phyloP scores from a whole-genome alignment of 2,329 filamentous ascomycete genomes.

The Thielaviopsis euricoi region DNA sequence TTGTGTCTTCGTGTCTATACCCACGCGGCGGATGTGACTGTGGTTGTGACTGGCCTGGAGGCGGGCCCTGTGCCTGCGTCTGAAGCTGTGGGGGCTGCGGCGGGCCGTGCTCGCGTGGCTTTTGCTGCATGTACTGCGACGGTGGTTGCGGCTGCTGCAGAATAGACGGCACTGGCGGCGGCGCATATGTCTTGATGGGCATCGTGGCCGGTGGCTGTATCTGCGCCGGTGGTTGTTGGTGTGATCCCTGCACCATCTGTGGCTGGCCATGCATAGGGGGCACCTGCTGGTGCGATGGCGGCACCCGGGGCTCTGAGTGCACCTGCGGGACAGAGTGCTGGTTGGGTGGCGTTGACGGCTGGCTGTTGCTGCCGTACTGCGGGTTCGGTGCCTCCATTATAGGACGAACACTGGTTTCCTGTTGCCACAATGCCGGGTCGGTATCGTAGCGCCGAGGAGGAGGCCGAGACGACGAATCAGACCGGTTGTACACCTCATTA shows the following conservation, averaged over 20 bases:
- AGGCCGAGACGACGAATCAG: conserved; percentile 38
- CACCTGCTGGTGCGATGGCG: conserved; percentile 8
- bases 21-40: conserved; percentile 4
- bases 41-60: conserved; percentile 1
- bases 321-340: conserved; percentile 10
- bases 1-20: conserved; percentile 6
- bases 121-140: conserved; percentile 4
- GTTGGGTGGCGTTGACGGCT: conserved; percentile 11
- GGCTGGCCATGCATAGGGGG: conserved; percentile 3
- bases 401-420: conserved; percentile 69
- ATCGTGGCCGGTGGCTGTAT: background rate
- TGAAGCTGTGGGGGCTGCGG: conserved; percentile 7
- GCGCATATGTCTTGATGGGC: conserved; percentile 1
- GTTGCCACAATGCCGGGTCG: conserved; percentile 71
- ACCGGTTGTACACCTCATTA: conserved; percentile 38
- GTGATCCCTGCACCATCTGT: background rate
- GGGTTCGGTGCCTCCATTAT: conserved; percentile 43
- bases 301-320: conserved; percentile 6
- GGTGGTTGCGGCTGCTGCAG: conserved; percentile 11
- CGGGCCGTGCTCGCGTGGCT: conserved; percentile 6
- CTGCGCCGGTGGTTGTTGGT: conserved; percentile 1
- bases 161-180: conserved; percentile 8
- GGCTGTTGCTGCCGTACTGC: conserved; percentile 13
- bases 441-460: conserved; percentile 57
- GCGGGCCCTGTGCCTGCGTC: background rate